These are phyloP conservation scores for Colletotrichum brevisporum DNA, from an alignment of 2,329 filamentous ascomycete genomes.

Conservation along the genomic window DNA sequence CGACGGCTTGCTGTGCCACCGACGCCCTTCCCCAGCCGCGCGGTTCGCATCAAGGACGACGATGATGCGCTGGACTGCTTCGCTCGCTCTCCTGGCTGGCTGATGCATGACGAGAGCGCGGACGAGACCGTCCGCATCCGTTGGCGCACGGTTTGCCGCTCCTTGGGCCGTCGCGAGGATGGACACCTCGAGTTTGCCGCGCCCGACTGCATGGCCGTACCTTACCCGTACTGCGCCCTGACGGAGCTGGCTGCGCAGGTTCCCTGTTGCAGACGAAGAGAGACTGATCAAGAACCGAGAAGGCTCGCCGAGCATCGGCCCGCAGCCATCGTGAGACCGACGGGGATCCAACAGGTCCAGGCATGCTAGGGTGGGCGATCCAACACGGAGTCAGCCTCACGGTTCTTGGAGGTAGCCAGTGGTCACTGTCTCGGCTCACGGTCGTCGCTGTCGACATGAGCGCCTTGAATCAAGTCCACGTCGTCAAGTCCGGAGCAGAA, in stretches of 20 bases:
- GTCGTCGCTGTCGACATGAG: constrained; percentile 72
- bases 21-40: constrained; percentile 60
- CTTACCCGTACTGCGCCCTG: constrained; percentile 60
- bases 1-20: constrained; percentile 63
- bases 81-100: constrained; percentile 65
- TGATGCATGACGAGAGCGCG: constrained; percentile 49
- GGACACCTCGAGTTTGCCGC: constrained; percentile 61
- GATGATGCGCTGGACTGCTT: constrained; percentile 65
- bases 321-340: constrained; percentile 62
- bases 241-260: constrained; percentile 59
- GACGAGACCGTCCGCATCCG: constrained; percentile 50
- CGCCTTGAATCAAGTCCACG: constrained; percentile 65
- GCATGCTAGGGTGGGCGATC: constrained; percentile 69
- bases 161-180: constrained; percentile 57
- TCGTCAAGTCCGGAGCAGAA: constrained; percentile 50
- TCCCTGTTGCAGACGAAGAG: constrained; percentile 47
- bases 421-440: constrained; percentile 68
- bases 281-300: constrained; percentile 63
- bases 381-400: constrained; percentile 60
- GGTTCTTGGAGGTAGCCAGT: constrained; percentile 70
- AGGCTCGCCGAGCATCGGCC: constrained; percentile 62
- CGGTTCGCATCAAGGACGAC: constrained; percentile 58
- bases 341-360: constrained; percentile 63
- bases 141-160: constrained; percentile 69
- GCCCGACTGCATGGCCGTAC: constrained; percentile 64